phyloP scores from a whole-genome alignment of 345 rosid species.

The Euphorbia tirucalli region DNA sequence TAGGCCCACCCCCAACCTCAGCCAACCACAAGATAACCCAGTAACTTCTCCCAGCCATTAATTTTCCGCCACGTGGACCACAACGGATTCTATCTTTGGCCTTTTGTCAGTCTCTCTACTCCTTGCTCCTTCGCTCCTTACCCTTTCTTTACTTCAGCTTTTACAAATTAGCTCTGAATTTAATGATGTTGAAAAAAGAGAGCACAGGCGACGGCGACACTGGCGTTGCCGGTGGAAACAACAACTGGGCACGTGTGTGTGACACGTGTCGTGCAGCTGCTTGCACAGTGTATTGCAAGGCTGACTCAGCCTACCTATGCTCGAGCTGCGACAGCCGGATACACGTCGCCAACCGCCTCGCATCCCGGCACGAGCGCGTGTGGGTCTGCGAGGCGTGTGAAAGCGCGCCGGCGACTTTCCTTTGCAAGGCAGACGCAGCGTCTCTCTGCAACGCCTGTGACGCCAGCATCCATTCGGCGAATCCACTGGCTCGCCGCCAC shows the following conservation, averaged over 20 bases:
- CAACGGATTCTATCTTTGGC: slow-evolving; percentile 38
- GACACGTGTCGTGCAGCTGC: slow-evolving; percentile 74
- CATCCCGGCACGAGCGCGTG: slow-evolving; percentile 92
- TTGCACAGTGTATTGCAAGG: slow-evolving; percentile 76
- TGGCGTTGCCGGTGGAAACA: slow-evolving; percentile 11
- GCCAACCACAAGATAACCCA: slow-evolving; percentile 55
- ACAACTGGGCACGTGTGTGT: slow-evolving; percentile 63
- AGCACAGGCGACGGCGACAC: slow-evolving; percentile 21
- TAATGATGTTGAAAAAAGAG: slow-evolving; percentile 65
- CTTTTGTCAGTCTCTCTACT: slow-evolving; percentile 18
- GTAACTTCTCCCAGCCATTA: slow-evolving; percentile 43
- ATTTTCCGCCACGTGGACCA: slow-evolving; percentile 38
- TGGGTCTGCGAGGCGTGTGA: slow-evolving; percentile 81
- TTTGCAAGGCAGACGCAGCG: slow-evolving; percentile 92
- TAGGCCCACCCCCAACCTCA: slow-evolving; percentile 33
- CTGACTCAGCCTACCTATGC: slow-evolving; percentile 78
- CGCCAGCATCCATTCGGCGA: slow-evolving; percentile 85
- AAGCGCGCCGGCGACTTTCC: slow-evolving; percentile 75
- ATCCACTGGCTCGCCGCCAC: slow-evolving; percentile 88
- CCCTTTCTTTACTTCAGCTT: background rate
- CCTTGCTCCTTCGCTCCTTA: background rate
- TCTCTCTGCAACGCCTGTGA: slow-evolving; percentile 79
- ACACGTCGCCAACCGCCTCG: slow-evolving; percentile 72
- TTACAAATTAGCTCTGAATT: background rate
- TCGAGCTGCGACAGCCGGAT: slow-evolving; percentile 59